These are phyloP conservation scores for Fusarium sarcochroum DNA, from an alignment of 2,329 filamentous ascomycete species.

Conservation along the genomic window DNA sequence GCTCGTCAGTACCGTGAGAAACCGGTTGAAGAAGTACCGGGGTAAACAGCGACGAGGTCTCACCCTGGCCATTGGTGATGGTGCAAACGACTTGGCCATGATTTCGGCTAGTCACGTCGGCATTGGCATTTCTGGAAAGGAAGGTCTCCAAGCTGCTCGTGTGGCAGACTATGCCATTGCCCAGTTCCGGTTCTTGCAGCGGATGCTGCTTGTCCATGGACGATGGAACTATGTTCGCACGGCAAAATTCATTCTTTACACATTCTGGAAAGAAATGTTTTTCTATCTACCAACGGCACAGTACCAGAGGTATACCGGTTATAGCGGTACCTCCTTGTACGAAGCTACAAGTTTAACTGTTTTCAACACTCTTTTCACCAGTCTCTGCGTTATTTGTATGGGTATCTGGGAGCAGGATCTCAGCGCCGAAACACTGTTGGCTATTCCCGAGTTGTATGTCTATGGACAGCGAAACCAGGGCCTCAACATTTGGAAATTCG, in stretches of 20 bases:
- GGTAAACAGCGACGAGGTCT: constrained; percentile 65
- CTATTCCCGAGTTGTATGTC: constrained; percentile 90
- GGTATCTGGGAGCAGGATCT: constrained; percentile 95
- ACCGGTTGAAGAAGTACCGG: constrained; percentile 72
- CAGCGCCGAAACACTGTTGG: constrained; percentile 85
- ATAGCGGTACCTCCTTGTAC: constrained; percentile 92
- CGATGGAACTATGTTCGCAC: constrained; percentile 92
- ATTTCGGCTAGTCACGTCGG: constrained; percentile 89
- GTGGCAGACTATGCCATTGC: constrained; percentile 94
- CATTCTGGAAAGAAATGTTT: constrained; percentile 90
- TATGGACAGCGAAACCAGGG: constrained; percentile 81
- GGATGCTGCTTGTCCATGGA: constrained; percentile 86
- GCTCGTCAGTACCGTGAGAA: constrained; percentile 86
- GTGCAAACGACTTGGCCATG: constrained; percentile 96
- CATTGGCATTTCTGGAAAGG: constrained; percentile 91
- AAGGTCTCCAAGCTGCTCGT: constrained; percentile 89
- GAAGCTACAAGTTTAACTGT: constrained; percentile 89
- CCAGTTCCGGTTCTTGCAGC: constrained; percentile 91
- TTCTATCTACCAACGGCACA: constrained; percentile 89
- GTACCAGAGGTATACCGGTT: constrained; percentile 87
- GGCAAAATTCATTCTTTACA: constrained; percentile 89
- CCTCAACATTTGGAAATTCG: constrained; percentile 81
- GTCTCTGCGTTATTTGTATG: constrained; percentile 87
- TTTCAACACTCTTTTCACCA: constrained; percentile 96
- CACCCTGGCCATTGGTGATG: constrained; percentile 92